Percentiles rank a stretch among this genome's conserved stretches.
phyloP scores from a whole-genome alignment of 257 asterid species.

The Nicotiana undulata region DNA sequence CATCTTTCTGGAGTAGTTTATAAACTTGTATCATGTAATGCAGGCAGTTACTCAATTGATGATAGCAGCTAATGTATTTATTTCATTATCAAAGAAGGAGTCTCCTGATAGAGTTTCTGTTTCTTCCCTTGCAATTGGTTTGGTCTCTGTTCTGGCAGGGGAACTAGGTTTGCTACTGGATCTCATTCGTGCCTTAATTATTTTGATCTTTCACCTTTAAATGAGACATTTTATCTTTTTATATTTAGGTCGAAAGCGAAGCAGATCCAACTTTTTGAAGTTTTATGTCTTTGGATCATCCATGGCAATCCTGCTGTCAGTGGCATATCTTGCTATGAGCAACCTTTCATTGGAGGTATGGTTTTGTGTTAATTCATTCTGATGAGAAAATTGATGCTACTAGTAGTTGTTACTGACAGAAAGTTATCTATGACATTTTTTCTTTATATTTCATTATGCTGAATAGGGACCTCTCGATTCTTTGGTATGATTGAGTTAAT shows the following conservation, averaged over 20 bases:
- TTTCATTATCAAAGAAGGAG: constrained; percentile 32
- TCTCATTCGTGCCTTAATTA: not conserved
- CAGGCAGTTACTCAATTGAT: constrained; percentile 60
- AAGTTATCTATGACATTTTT: not conserved
- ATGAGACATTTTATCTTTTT: not conserved
- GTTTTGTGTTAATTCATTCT: not conserved
- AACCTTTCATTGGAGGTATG: constrained; percentile 39
- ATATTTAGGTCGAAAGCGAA: constrained; percentile 65
- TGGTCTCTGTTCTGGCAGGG: constrained; percentile 54
- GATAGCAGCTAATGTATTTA: constrained; percentile 22
- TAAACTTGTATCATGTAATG: constrained; percentile 7
- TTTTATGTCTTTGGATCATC: constrained; percentile 61
- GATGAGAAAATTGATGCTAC: not conserved
- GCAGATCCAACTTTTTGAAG: constrained; percentile 49
- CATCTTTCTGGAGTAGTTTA: not conserved
- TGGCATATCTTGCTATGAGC: constrained; percentile 30
- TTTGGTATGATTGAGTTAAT: not conserved
- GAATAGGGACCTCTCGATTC: not conserved
- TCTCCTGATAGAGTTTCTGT: constrained; percentile 34
- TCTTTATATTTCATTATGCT: not conserved
- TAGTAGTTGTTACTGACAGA: not conserved
- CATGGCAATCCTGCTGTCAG: constrained; percentile 37
- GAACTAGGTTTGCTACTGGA: constrained; percentile 47
- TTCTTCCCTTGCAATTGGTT: constrained; percentile 33
- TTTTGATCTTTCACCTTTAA: not conserved